A percentile compares a stretch with the other conserved stretches of the same genome.
phyloP scores from a whole-genome alignment of 164 flowering plant genomes.

The Cinnamomum micranthum region DNA sequence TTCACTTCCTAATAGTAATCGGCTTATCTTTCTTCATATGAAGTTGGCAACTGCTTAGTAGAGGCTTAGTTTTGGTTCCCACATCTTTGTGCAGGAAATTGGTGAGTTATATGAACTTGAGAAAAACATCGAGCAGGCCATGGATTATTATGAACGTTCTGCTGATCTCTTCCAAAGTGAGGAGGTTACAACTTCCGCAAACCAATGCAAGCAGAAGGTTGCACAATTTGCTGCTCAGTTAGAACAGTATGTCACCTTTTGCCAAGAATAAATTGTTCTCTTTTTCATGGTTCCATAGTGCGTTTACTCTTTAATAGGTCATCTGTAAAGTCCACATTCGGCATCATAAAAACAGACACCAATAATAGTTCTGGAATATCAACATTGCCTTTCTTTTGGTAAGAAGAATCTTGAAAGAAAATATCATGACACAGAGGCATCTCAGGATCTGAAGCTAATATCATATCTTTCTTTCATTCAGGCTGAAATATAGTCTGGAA shows the following conservation, averaged over 20 bases:
- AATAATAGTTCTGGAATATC: too few relatives aligned
- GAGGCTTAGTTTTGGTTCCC: neutral
- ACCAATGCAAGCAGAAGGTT: too few relatives aligned
- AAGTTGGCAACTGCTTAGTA: neutral
- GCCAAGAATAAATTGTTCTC: neutral
- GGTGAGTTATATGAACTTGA: slow-evolving; percentile 70
- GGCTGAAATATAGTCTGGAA: too few relatives aligned
- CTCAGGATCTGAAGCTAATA: too few relatives aligned
- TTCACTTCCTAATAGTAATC: too few relatives aligned
- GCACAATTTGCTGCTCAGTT: slow-evolving; percentile 47
- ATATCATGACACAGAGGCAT: too few relatives aligned
- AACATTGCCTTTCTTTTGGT: too few relatives aligned
- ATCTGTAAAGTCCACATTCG: too few relatives aligned
- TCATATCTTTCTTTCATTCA: too few relatives aligned
- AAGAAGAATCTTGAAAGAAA: too few relatives aligned
- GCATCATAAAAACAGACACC: too few relatives aligned
- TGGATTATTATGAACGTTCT: slow-evolving; percentile 49
- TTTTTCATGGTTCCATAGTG: neutral
- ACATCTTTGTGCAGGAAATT: slow-evolving; percentile 47
- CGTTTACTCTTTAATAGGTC: too few relatives aligned
- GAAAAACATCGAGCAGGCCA: slow-evolving; percentile 49
- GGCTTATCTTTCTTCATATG: neutral
- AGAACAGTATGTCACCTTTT: slow-evolving; percentile 51
- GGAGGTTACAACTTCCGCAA: slow-evolving; percentile 59
- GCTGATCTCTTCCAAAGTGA: slow-evolving; percentile 81